phyloP scores from a whole-genome alignment of 306 rosid genomes.

The Crotalaria pallida region DNA sequence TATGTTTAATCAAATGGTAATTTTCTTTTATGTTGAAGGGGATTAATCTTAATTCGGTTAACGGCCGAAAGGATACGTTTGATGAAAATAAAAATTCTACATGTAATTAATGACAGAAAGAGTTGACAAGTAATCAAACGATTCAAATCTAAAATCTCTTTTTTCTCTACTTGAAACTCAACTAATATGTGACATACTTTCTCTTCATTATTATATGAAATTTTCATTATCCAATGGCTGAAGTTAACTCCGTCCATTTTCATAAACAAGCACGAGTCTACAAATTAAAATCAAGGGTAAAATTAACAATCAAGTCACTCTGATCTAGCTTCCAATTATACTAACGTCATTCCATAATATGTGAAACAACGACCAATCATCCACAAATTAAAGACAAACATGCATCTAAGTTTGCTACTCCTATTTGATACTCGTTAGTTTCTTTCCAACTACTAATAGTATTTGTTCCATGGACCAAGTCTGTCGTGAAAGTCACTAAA shows the following conservation, averaged over 20 bases:
- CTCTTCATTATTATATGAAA: not conserved
- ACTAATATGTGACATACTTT: not conserved
- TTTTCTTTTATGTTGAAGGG: too few relatives aligned
- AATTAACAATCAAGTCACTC: slow-evolving; percentile 10
- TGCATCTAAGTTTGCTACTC: not conserved
- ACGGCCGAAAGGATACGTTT: too few relatives aligned
- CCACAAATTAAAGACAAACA: too few relatives aligned
- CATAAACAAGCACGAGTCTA: not conserved
- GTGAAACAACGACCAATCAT: not conserved
- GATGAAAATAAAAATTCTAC: not conserved
- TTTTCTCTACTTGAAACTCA: slow-evolving; percentile 2
- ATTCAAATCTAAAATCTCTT: slow-evolving; percentile 10
- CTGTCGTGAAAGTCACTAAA: not conserved
- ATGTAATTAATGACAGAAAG: not conserved
- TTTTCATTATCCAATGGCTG: slow-evolving; percentile 5
- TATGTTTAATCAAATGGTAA: too few relatives aligned
- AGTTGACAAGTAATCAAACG: slow-evolving; percentile 1
- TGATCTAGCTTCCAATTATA: slow-evolving; percentile 1
- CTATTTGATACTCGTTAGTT: too few relatives aligned
- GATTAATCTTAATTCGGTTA: too few relatives aligned
- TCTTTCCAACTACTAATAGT: slow-evolving; percentile 3
- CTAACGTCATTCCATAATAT: not conserved
- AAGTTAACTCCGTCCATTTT: not conserved
- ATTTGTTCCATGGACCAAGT: slow-evolving; percentile 15
- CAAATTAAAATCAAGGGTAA: too few relatives aligned